Base-by-base conservation (phyloP, 495 filamentous ascomycete species). In the Tuber brumale region DNA sequence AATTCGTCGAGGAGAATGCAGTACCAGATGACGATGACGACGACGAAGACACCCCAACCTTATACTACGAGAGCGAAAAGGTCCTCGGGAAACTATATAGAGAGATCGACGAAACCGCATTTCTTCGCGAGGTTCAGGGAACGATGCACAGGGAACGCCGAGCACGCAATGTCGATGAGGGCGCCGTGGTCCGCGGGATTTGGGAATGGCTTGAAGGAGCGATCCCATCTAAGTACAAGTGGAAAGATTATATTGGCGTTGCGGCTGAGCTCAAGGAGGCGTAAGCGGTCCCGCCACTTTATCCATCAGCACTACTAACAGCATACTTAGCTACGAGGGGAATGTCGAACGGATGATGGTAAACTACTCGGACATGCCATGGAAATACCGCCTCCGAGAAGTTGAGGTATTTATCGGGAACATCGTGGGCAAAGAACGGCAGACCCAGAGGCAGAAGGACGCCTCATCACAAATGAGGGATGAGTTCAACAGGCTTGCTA, bases 391-490 rank as follows among this genome's bases (percentile, higher is more conserved):
- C 0, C 85, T 96, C 18, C 88, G 83, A 5, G 93, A 97, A 81
- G 82, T 91, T 18, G 93, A 97, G 84, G 91, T 92, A 37, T 93
- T 94, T 82, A 87, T 89, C 44, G 92, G 93, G 42, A 88, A 86
- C 61, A 91, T 96, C 72, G 84, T 94, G 35, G 92, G 91, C 74
- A 90, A 87, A 0, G 89, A 90, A 41, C 83, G 83, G 6, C 89
- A 89, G 76, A 89, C 85, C 23, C 86, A 85, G 72, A 86, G 89
- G 1, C 90, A 93, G 75, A 89, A 89, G 69, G 92, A 95, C 70
- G 83, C 82, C 4, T 90, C 89, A 4, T 83, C 82, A 1, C 86
- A 84, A 21, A 86, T 94, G 85, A 89, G 87, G 72, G 91, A 92
- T 16, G 88, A 88, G 31, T 91, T 89, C 57, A 86, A 89, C 21